phyloP scores from a whole-genome alignment of 805 yeast species.

The Cyberlindnera americana region DNA sequence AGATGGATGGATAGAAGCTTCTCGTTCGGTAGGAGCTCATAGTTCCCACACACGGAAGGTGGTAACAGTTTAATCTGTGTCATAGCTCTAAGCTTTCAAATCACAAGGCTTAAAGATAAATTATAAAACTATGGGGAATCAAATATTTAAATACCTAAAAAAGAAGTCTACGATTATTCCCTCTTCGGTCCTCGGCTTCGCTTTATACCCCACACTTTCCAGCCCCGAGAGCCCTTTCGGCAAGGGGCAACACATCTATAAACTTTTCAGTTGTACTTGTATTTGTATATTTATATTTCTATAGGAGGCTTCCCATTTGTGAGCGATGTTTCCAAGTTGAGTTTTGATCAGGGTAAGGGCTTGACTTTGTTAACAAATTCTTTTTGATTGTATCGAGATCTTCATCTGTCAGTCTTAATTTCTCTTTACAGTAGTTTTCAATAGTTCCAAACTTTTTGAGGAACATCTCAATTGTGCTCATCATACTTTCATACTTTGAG shows the following conservation, averaged over 20 bases:
- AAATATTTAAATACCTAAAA: too few species aligned
- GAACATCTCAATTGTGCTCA: slow-evolving; percentile 54
- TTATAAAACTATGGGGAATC: too few species aligned
- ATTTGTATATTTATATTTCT: background rate
- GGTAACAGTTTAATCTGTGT: background rate
- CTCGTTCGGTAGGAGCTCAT: slow-evolving; percentile 24
- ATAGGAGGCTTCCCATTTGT: slow-evolving; percentile 13
- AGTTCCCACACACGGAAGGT: slow-evolving; percentile 17
- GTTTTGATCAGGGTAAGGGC: slow-evolving; percentile 19
- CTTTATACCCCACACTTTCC: too few species aligned
- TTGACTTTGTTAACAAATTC: slow-evolving; percentile 26
- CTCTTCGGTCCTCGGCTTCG: too few species aligned
- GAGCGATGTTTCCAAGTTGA: slow-evolving; percentile 25
- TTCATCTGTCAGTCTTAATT: slow-evolving; percentile 40
- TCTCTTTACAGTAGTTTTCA: slow-evolving; percentile 40
- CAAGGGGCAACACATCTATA: too few species aligned
- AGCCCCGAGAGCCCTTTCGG: too few species aligned
- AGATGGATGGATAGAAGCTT: slow-evolving; percentile 24
- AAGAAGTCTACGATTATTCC: too few species aligned
- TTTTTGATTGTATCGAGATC: slow-evolving; percentile 40
- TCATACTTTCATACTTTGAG: slow-evolving; percentile 68
- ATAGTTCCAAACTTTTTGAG: slow-evolving; percentile 52
- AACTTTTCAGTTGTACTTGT: too few species aligned
- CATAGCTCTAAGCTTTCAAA: background rate
- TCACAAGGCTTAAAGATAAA: too few species aligned